Conservation (phyloP, 2,329 filamentous ascomycete genomes). For the Amylocarpus encephaloides region DNA sequence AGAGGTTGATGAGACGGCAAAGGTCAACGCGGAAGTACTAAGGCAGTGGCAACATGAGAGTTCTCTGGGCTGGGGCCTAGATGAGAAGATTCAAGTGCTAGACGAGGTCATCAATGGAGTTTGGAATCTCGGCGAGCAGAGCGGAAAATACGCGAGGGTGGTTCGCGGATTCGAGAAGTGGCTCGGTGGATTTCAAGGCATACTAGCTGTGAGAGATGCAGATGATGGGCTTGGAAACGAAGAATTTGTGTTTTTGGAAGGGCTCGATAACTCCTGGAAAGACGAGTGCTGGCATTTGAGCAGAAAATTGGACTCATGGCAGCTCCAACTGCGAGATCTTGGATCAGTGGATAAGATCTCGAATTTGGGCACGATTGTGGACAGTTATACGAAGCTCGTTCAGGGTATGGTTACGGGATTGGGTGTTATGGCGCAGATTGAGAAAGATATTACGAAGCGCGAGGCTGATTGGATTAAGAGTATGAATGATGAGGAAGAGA, state of each 20-base stretch:
- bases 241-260: conserved; percentile 44
- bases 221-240: conserved; percentile 31
- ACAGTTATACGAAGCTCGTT: conserved; percentile 43
- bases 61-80: conserved; percentile 36
- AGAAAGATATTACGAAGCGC: conserved; percentile 47
- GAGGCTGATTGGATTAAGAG: conserved; percentile 54
- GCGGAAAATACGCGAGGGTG: conserved; percentile 49
- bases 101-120: conserved; percentile 51
- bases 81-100: conserved; percentile 51
- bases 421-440: conserved; percentile 54
- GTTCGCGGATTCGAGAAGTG: conserved; percentile 55
- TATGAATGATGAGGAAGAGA: conserved; percentile 39
- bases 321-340: conserved; percentile 42
- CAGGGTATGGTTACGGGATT: conserved; percentile 57
- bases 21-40: conserved; percentile 45
- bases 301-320: conserved; percentile 50
- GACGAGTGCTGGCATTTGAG: conserved; percentile 48
- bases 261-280: conserved; percentile 52
- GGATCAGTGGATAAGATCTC: conserved; percentile 31
- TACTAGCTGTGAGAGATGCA: conserved; percentile 38
- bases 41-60: conserved; percentile 39
- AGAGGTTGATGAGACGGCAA: conserved; percentile 44
- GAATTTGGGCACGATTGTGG: conserved; percentile 44
- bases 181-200: conserved; percentile 42
- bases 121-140: conserved; percentile 50